phyloP scores from a whole-genome alignment of 2,329 filamentous ascomycete species.

The Hymenoscyphus salicellus region DNA sequence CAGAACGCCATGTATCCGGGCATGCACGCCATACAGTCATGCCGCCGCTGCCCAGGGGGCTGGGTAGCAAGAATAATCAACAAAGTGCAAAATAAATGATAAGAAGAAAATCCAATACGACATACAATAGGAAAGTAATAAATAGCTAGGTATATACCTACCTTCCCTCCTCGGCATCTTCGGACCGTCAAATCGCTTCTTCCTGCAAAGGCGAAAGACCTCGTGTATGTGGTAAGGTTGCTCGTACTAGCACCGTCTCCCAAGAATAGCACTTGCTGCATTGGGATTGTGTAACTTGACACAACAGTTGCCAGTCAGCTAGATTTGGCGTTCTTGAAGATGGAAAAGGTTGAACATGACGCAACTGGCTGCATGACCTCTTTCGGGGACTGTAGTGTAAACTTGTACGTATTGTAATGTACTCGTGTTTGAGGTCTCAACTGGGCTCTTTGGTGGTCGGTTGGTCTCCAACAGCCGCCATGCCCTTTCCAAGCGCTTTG shows the following conservation, averaged over 20 bases:
- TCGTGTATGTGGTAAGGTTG: background rate
- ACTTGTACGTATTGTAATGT: background rate
- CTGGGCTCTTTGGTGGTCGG: too few relatives aligned
- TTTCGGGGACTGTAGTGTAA: background rate
- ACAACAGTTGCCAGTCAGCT: background rate
- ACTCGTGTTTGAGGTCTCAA: background rate
- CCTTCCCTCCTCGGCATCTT: background rate
- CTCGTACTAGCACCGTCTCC: background rate
- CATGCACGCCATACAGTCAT: constrained; percentile 1
- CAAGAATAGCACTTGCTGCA: constrained; percentile 5
- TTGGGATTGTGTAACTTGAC: constrained; percentile 6
- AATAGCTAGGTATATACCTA: background rate
- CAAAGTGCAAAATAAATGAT: too few relatives aligned
- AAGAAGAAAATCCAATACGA: too few relatives aligned
- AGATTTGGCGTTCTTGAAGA: background rate
- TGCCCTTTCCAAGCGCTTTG: background rate
- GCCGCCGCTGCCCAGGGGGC: background rate
- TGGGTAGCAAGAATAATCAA: too few relatives aligned
- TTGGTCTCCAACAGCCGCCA: background rate
- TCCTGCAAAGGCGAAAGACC: too few relatives aligned
- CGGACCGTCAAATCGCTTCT: background rate
- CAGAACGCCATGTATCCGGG: background rate
- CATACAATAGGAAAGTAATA: too few relatives aligned
- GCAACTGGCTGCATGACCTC: background rate
- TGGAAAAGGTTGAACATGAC: background rate